Base-by-base conservation (phyloP, 2,329 filamentous ascomycete species). In the Grosmannia penicillata region DNA sequence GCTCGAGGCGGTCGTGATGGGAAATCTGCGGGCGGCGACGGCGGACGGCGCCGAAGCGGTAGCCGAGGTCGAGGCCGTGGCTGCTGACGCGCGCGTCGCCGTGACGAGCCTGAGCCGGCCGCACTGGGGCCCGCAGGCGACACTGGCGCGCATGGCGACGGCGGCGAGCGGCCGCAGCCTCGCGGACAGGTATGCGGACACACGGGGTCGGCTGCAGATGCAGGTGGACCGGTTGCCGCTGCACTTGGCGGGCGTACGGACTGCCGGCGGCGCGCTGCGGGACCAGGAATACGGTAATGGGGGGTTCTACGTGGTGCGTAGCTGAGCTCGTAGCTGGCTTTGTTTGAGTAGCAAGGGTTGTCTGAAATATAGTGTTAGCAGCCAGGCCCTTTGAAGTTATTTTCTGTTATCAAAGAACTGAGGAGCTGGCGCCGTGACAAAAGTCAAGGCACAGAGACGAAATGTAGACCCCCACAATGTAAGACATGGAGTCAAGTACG, bases 1-100 rank as follows among this genome's bases (percentile, higher is more conserved):
- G 31, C 39, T 82, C 3, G 63, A 70, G 22, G 50, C 79, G 6
- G 52, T 75, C 2, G 50, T 79, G 4, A 72, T 82, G 70, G 75
- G 71, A 0, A 76, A 70, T 26, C 50, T 82, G 2, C 68, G 68
- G 22, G 55, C 60, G 0, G 49, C 59, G 10, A 44, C 47, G 39
- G 41, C 37, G 4, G 41, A 41, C 13, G 38, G 41, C 3, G 32
- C 45, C 6, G 31, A 6, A 13, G n/a, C 3, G 15, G 21, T 15
- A 33, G 19, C 19, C 24, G 23, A 6, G 29, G 55, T 4, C 21
- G 14, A 13, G 18, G 21, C 26, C 19, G 26, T 15, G 35, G 6
- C n/a, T 13, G 26, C 27, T 1, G 67, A 72, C 34, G 56, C 63
- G 1, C 49, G 59, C 24, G 53, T 64, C 2, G 55, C 64, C 0